These are phyloP conservation scores for Paecilomyces sp. DNA, from an alignment of 2,329 filamentous ascomycete genomes.

Conservation along the genomic window DNA sequence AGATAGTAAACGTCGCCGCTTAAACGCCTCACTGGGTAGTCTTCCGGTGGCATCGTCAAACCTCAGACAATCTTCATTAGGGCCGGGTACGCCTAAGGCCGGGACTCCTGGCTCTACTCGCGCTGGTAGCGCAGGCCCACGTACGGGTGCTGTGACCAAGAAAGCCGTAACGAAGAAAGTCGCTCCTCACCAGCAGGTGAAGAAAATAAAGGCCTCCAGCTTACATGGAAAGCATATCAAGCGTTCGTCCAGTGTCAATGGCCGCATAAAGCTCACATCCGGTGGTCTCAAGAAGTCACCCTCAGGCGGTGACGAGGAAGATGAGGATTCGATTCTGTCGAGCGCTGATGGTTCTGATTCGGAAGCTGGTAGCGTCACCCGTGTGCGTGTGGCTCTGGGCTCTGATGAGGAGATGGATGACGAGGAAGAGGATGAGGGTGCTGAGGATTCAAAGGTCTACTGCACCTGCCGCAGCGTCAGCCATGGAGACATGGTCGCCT, in stretches of 20 bases:
- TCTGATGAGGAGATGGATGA: conserved; percentile 39
- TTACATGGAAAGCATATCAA: conserved; percentile 31
- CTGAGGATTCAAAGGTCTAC: conserved; percentile 55
- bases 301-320: conserved; percentile 33
- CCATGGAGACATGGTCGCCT: conserved; percentile 62
- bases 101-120: conserved; percentile 46
- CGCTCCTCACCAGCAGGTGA: conserved; percentile 47
- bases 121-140: conserved; percentile 54
- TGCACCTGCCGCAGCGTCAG: conserved; percentile 60
- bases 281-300: conserved; percentile 33
- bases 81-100: conserved; percentile 57
- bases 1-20: conserved; percentile 53
- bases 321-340: conserved; percentile 50
- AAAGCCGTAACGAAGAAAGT: conserved; percentile 47
- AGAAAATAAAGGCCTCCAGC: conserved; percentile 28
- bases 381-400: conserved; percentile 9
- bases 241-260: conserved; percentile 34
- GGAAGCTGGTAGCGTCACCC: conserved; percentile 28
- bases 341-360: conserved; percentile 43
- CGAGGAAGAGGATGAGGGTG: conserved; percentile 43
- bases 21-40: conserved; percentile 46
- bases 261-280: conserved; percentile 23
- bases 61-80: conserved; percentile 54
- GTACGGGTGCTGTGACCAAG: conserved; percentile 31
- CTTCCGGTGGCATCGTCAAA: conserved; percentile 49